These are phyloP conservation scores for Emergomyces pasteurianus DNA, from an alignment of 2,329 filamentous ascomycete species.

Conservation along the genomic window DNA sequence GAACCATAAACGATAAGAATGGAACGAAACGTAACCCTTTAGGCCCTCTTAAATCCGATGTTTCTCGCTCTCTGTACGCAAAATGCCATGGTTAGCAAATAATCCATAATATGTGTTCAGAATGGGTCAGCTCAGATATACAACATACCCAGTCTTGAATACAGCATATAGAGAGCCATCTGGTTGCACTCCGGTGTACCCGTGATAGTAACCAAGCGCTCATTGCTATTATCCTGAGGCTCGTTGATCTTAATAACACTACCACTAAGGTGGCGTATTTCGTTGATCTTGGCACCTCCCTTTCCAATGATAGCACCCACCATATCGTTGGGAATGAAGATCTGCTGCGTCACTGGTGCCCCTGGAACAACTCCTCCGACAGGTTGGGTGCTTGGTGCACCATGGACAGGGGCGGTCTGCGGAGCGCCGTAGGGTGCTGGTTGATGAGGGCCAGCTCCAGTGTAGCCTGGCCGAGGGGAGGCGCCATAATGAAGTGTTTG, in stretches of 20 bases:
- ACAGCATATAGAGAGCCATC: constrained; percentile 99
- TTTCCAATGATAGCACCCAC: constrained; percentile 98
- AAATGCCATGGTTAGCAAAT: constrained; percentile 6
- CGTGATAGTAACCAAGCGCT: constrained; percentile 92
- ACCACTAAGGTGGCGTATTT: constrained; percentile 90
- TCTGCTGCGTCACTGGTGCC: constrained; percentile 88
- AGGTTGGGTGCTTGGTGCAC: constrained; percentile 56
- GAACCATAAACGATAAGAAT: constrained; percentile 7
- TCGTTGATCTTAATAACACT: constrained; percentile 99
- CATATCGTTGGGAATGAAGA: constrained; percentile 99
- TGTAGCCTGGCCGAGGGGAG: constrained; percentile 63
- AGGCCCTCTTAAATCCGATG: constrained; percentile 49
- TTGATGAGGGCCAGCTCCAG: constrained; percentile 66
- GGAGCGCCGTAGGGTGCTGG: constrained; percentile 56
- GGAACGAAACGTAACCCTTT: constrained; percentile 11
- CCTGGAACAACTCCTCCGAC: constrained; percentile 65
- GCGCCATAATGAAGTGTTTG: constrained; percentile 69
- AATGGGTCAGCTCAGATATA: background rate
- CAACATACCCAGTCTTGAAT: constrained; percentile 77
- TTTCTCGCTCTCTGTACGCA: constrained; percentile 57
- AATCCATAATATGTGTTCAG: background rate
- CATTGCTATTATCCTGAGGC: constrained; percentile 97
- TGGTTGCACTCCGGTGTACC: constrained; percentile 98
- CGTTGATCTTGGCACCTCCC: constrained; percentile 97
- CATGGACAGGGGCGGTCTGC: constrained; percentile 47